Conservation (phyloP, 495 filamentous ascomycete genomes). For the Trichocladium uniseriatum region DNA sequence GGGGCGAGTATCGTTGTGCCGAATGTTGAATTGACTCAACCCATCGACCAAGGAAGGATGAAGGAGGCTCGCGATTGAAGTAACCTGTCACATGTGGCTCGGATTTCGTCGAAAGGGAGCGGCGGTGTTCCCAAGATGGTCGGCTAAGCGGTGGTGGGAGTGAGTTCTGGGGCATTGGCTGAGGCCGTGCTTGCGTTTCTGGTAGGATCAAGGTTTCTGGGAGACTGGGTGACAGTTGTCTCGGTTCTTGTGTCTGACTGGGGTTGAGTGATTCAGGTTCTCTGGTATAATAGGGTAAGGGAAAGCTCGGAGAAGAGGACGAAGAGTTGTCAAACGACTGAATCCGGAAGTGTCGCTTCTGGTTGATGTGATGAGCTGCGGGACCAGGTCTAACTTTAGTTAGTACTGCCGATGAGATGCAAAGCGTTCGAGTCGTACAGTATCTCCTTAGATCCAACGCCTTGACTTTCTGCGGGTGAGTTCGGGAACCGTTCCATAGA, state of each 20-base stretch:
- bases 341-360: no score
- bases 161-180: neutral
- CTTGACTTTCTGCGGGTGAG: neutral
- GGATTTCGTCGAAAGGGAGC: conserved; percentile 12
- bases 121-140: conserved; percentile 2
- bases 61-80: no score
- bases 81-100: no score
- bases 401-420: no score
- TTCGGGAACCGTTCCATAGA: neutral
- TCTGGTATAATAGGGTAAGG: neutral
- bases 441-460: neutral
- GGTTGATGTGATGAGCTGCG: no score
- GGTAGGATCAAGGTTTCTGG: conserved; percentile 8
- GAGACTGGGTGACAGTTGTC: neutral
- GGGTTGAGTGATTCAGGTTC: neutral
- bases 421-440: no score
- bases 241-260: neutral
- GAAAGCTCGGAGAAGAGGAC: no score
- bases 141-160: conserved; percentile 1
- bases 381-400: no score
- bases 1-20: no score
- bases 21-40: no score
- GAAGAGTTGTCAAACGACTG: no score
- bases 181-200: neutral
- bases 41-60: neutral